Percentiles rank a stretch among this genome's conserved stretches.
Evolutionary conservation across 352 stramenopile genomes (phyloP).

Genomic region (Pythium dissimile): DNA sequence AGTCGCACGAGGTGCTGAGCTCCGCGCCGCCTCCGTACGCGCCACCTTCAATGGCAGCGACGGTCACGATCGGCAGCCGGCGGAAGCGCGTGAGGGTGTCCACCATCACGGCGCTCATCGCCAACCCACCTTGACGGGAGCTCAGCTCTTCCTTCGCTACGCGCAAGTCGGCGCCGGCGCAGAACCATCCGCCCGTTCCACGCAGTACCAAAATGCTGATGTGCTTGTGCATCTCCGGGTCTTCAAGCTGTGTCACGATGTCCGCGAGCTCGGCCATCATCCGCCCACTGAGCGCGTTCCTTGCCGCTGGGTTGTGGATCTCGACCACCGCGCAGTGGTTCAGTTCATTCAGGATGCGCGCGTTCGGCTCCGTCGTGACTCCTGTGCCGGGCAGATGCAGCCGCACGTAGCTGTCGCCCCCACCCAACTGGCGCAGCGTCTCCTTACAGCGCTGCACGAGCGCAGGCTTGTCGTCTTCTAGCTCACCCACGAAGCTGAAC

Average conservation of each 20-base stretch:
- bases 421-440: constrained; percentile 37
- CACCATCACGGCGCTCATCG: constrained; percentile 74
- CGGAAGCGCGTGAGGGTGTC: constrained; percentile 68
- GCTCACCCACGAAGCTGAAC: constrained; percentile 55
- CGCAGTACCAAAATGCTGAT: constrained; percentile 65
- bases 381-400: constrained; percentile 31
- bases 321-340: constrained; percentile 56
- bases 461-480: constrained; percentile 31
- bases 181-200: constrained; percentile 74
- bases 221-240: constrained; percentile 38
- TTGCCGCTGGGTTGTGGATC: constrained; percentile 60
- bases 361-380: neutral
- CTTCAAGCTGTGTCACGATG: constrained; percentile 56
- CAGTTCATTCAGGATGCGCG: constrained; percentile 19
- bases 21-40: constrained; percentile 85
- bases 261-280: constrained; percentile 89
- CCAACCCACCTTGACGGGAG: constrained; percentile 52
- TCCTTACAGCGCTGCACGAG: constrained; percentile 41
- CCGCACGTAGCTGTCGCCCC: constrained; percentile 32
- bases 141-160: constrained; percentile 77
- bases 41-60: constrained; percentile 74
- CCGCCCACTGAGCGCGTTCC: constrained; percentile 78
- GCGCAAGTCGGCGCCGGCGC: constrained; percentile 74
- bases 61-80: constrained; percentile 73
- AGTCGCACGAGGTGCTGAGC: constrained; percentile 80